Percentiles rank a stretch among this genome's conserved stretches.
These are phyloP conservation scores for Beauveria rudraprayagi DNA, from an alignment of 2,329 filamentous ascomycete genomes.

Conservation along the genomic window DNA sequence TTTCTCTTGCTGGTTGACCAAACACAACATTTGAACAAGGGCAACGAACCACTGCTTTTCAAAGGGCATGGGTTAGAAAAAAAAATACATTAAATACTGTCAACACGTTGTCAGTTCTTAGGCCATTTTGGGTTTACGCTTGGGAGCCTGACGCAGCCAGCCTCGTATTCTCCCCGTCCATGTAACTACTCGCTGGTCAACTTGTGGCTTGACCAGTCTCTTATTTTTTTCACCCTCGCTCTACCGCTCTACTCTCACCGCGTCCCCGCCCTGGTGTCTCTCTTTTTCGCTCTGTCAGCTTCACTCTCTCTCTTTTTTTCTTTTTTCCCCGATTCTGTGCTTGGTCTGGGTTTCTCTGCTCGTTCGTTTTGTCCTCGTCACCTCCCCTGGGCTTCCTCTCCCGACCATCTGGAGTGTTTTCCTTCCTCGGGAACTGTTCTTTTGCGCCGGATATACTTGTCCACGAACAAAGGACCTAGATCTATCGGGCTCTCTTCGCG, in stretches of 20 bases:
- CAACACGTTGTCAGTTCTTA: neutral
- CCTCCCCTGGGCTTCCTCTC: neutral
- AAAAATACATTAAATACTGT: neutral
- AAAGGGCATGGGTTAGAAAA: neutral
- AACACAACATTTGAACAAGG: neutral
- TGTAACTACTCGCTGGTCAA: neutral
- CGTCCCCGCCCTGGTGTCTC: slow-evolving; percentile 9
- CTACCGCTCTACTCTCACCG: neutral
- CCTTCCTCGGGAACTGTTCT: too few species aligned
- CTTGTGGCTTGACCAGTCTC: neutral
- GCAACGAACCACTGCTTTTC: neutral
- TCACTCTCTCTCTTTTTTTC: neutral
- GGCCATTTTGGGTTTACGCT: neutral
- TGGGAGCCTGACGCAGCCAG: neutral
- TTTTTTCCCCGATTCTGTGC: neutral
- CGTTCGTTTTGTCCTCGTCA: neutral
- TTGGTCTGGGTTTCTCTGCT: neutral
- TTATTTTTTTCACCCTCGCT: neutral
- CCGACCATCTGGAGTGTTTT: neutral
- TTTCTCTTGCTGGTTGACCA: neutral
- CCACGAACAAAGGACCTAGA: neutral
- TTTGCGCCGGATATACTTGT: neutral
- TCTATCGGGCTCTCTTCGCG: neutral
- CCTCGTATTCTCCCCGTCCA: slow-evolving; percentile 4
- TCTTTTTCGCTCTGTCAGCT: neutral